Percentiles rank a stretch among this genome's conserved stretches.
Conservation (phyloP, 257 asterid species). For the Nicotiana knightiana region DNA sequence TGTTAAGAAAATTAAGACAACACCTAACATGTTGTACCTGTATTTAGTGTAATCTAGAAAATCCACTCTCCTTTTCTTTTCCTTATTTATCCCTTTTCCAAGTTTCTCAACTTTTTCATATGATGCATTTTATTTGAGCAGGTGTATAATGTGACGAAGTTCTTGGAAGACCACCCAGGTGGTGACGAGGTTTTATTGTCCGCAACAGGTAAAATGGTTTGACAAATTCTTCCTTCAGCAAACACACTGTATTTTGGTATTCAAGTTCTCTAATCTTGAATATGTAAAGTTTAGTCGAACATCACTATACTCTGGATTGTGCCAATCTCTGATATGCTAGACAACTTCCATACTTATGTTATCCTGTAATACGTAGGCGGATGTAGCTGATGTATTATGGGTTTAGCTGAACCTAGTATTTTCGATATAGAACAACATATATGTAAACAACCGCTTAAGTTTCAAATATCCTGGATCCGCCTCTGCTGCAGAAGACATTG, state of each 20-base stretch:
- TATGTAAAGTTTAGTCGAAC: background rate
- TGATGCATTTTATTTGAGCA: constrained; percentile 10
- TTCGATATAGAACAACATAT: too few species aligned
- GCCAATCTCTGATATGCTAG: background rate
- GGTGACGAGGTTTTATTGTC: constrained; percentile 82
- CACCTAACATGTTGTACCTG: too few species aligned
- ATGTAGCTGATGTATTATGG: too few species aligned
- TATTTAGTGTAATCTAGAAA: too few species aligned
- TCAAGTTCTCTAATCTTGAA: background rate
- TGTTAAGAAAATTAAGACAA: too few species aligned
- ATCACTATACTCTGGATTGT: background rate
- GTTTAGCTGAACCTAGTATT: too few species aligned
- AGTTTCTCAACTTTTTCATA: background rate
- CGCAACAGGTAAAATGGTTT: constrained; percentile 46
- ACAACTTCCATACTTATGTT: background rate
- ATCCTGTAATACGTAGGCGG: background rate
- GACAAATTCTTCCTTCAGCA: background rate
- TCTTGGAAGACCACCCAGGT: constrained; percentile 90
- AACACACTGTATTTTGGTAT: background rate
- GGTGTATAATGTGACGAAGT: constrained; percentile 81
- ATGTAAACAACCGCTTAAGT: too few species aligned
- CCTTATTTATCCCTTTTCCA: background rate
- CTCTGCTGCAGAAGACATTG: background rate
- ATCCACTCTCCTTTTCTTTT: background rate
- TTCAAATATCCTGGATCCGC: too few species aligned